Evolutionary conservation across 495 filamentous ascomycete genomes (phyloP).

Genomic region (Trichoderma asperelloides): DNA sequence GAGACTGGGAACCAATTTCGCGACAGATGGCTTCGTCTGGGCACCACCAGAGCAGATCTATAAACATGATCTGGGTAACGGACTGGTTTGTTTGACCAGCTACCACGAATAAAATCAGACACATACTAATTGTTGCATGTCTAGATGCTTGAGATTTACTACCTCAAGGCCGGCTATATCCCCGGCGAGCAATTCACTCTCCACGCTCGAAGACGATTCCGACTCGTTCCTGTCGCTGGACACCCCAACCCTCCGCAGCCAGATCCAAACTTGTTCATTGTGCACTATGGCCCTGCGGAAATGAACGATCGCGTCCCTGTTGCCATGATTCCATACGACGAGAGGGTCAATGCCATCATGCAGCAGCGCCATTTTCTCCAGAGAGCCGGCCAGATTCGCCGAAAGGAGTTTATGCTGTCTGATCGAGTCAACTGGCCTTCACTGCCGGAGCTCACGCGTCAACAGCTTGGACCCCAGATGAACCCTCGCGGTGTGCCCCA

Average conservation of each 20-base stretch:
- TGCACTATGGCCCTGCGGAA: conserved; percentile 79
- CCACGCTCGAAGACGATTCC: conserved; percentile 75
- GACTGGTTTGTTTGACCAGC: conserved; percentile 52
- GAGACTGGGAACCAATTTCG: conserved; percentile 57
- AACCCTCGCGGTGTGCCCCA: conserved; percentile 34
- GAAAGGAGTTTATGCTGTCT: conserved; percentile 89
- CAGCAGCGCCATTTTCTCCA: conserved; percentile 60
- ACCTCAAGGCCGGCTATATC: conserved; percentile 69
- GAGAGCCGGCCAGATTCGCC: conserved; percentile 66
- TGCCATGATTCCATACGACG: conserved; percentile 48
- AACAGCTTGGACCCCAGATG: conserved; percentile 21
- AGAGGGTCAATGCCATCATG: conserved; percentile 52
- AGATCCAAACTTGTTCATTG: conserved; percentile 81
- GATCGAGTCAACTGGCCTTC: conserved; percentile 85
- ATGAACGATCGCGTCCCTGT: conserved; percentile 60
- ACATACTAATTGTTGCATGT: conserved; percentile 13
- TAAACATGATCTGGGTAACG: conserved; percentile 56
- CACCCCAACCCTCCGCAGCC: conserved; percentile 51
- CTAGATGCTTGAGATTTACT: conserved; percentile 67
- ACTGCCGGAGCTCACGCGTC: conserved; percentile 44
- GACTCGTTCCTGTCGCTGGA: conserved; percentile 55
- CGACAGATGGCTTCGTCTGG: conserved; percentile 92
- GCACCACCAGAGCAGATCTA: conserved; percentile 64
- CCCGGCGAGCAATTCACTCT: conserved; percentile 59
- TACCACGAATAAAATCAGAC: background rate